Evolutionary conservation across 768 basidiomycete genomes (phyloP), one percentile per base, ranked within the genome.

Genomic region (Favolaschia claudopus): DNA sequence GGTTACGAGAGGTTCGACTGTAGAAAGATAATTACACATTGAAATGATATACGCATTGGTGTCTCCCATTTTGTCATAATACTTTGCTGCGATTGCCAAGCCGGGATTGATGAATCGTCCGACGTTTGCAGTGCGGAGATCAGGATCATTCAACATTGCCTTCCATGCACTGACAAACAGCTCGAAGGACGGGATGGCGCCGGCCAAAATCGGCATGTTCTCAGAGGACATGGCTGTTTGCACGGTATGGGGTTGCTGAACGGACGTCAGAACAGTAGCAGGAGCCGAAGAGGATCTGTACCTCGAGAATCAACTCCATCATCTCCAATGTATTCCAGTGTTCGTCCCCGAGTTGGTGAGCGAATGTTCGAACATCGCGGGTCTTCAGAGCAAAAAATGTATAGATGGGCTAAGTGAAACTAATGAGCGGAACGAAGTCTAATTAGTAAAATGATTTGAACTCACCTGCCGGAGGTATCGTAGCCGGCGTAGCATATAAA

Each of bases 381-480:
- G n/a, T n/a, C n/a, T 47, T 47, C 46, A 47, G 7, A 13, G 46
- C 46, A 47, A 47, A 47, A 25, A 47, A 47, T 47, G 15, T n/a
- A 47, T 29, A 33, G n/a, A 47, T 22, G 8, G 46, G 46, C 46
- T 47, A n/a, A n/a, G n/a, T 47, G 24, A 29, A 33, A 25, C n/a
- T 47, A 33, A 47, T 29, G 32, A 47, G 32, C 39, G 25, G 46
- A 15, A 47, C n/a, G n/a, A n/a, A n/a, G n/a, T n/a, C n/a, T n/a
- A n/a, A 47, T 47, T 47, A 33, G 34, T 13, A 27, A 34, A n/a
- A 22, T 10, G 32, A 47, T 47, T n/a, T 20, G 31, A 29, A 25
- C 46, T 47, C 46, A 47, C 46, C 46, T 47, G n/a, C 46, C 34
- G 46, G 15, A 47, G 46, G n/a, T 47, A 47, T 47, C 46, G 46